Percentiles rank a stretch among this genome's conserved stretches.
These are phyloP conservation scores for Penicillium sp. DNA, from an alignment of 2,329 filamentous ascomycete species.

Conservation along the genomic window DNA sequence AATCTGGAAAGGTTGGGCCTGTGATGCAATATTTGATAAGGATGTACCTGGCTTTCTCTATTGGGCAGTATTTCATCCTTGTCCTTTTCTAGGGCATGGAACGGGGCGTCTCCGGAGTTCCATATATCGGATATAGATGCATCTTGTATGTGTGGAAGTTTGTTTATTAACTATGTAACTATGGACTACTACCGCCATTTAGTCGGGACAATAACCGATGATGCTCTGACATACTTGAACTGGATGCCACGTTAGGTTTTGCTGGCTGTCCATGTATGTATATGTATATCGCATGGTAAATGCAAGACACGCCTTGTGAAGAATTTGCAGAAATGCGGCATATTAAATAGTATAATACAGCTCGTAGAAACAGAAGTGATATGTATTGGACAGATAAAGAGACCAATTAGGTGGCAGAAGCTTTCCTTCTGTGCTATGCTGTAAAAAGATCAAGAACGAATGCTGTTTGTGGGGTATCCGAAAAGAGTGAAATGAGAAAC, in stretches of 20 bases:
- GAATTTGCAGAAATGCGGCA: neutral
- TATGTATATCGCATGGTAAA: neutral
- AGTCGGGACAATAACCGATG: neutral
- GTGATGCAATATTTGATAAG: too few species aligned
- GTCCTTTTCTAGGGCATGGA: too few species aligned
- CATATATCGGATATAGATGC: too few species aligned
- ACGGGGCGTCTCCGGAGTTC: too few species aligned
- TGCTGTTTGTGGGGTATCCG: slow-evolving; percentile 13
- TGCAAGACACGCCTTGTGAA: neutral
- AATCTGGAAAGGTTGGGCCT: too few species aligned
- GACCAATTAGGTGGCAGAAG: slow-evolving; percentile 11
- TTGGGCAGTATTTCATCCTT: too few species aligned
- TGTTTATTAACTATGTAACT: neutral
- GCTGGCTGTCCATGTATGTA: neutral
- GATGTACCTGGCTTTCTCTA: too few species aligned
- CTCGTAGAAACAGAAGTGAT: neutral
- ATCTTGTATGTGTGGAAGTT: neutral
- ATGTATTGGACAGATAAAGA: neutral
- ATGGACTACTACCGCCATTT: neutral
- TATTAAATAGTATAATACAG: slow-evolving; percentile 5
- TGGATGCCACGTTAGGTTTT: too few species aligned
- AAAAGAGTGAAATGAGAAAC: slow-evolving; percentile 4
- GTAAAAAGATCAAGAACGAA: slow-evolving; percentile 1
- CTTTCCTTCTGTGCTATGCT: neutral
- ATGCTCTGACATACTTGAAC: neutral